Percentiles rank a stretch among this genome's conserved stretches.
Conservation (phyloP, 352 stramenopile species). For the Aphanomyces cochlioides region DNA sequence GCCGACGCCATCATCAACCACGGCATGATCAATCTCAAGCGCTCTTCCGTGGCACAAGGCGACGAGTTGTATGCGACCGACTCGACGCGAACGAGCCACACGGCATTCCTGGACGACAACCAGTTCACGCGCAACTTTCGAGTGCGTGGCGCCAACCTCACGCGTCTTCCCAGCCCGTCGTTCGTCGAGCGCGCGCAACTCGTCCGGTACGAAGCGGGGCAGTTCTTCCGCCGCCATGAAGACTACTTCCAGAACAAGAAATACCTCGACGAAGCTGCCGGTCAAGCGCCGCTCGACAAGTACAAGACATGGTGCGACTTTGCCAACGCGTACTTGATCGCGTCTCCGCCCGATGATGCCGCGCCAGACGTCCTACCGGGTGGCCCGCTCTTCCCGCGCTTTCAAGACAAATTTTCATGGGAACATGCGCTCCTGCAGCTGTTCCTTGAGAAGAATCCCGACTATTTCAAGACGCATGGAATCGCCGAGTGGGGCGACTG, state of each 20-base stretch:
- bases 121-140: conserved; percentile 27
- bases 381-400: conserved; percentile 45
- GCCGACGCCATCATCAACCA: conserved; percentile 21
- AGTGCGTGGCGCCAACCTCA: conserved; percentile 4
- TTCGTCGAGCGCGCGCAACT: conserved; percentile 27
- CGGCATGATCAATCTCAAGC: conserved; percentile 1
- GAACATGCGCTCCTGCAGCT: conserved; percentile 48
- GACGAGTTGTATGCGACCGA: conserved; percentile 21
- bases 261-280: not conserved
- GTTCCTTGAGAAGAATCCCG: conserved; percentile 53
- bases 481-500: conserved; percentile 52
- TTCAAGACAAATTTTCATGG: conserved; percentile 45
- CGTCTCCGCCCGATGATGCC: conserved; percentile 28
- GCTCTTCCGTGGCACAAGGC: conserved; percentile 11
- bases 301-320: conserved; percentile 8
- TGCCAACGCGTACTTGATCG: conserved; percentile 34
- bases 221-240: conserved; percentile 28
- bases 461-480: conserved; percentile 39
- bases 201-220: conserved; percentile 25
- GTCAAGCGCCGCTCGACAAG: conserved; percentile 19
- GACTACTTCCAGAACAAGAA: conserved; percentile 27
- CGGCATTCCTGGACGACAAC: conserved; percentile 19
- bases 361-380: conserved; percentile 33
- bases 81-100: conserved; percentile 25
- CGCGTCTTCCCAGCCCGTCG: conserved; percentile 8